Percentiles rank a stretch among this genome's conserved stretches.
Conservation (phyloP, 2,329 filamentous ascomycete genomes). For the Periglandula ipomoeae region DNA sequence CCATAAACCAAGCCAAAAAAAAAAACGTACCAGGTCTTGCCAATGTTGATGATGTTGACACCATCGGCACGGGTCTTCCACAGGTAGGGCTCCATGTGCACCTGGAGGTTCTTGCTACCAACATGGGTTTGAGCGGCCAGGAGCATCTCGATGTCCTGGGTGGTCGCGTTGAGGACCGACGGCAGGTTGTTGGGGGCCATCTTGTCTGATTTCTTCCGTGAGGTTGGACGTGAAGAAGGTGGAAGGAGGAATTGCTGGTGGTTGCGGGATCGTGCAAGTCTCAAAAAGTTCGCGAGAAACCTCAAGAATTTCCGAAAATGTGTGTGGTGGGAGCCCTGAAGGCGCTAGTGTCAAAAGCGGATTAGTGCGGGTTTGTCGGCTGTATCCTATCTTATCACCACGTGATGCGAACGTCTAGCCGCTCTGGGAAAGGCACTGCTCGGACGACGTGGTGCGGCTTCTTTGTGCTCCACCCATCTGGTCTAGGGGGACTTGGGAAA, state of each 20-base stretch:
- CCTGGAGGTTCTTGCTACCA: conserved; percentile 98
- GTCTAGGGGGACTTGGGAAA: conserved; percentile 17
- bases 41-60: conserved; percentile 98
- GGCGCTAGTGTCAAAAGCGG: conserved; percentile 15
- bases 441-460: background rate
- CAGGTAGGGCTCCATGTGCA: conserved; percentile 99
- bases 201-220: conserved; percentile 46
- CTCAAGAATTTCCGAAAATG: conserved; percentile 28
- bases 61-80: conserved; percentile 99
- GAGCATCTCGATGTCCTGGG: conserved; percentile 99
- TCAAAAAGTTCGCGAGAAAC: conserved; percentile 35
- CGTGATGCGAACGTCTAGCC: conserved; percentile 22
- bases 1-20: background rate
- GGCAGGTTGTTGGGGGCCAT: conserved; percentile 96
- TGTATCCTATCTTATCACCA: conserved; percentile 12
- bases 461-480: background rate
- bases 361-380: conserved; percentile 13
- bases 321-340: conserved; percentile 28
- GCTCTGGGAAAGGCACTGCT: background rate
- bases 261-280: conserved; percentile 17
- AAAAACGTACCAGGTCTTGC: conserved; percentile 89
- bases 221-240: conserved; percentile 20
- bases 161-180: conserved; percentile 91
- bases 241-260: conserved; percentile 18
- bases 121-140: conserved; percentile 94